These are phyloP conservation scores for Phytophthora tentaculata DNA, from an alignment of 352 stramenopile species.

Conservation along the genomic window DNA sequence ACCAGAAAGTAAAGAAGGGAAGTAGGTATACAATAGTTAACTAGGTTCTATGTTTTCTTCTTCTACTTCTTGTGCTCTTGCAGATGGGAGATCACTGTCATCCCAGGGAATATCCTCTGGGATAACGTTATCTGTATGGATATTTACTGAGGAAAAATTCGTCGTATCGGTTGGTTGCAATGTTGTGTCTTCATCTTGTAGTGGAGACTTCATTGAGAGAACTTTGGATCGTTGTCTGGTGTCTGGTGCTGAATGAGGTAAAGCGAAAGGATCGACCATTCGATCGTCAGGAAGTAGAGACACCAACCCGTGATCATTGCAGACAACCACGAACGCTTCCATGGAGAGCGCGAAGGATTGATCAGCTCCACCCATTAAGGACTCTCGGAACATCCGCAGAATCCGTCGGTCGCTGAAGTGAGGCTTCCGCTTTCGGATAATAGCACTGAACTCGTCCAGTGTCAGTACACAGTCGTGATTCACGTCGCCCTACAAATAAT, in stretches of 20 bases:
- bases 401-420: slow-evolving; percentile 74
- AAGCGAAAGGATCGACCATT: slow-evolving; percentile 56
- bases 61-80: slow-evolving; percentile 54
- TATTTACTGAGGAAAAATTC: background rate
- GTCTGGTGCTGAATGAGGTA: background rate
- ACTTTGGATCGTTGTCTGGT: background rate
- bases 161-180: background rate
- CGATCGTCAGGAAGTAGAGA: slow-evolving; percentile 67
- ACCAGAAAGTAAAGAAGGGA: slow-evolving; percentile 4
- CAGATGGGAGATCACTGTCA: slow-evolving; percentile 17
- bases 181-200: background rate
- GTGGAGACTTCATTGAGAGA: background rate
- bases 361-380: slow-evolving; percentile 62
- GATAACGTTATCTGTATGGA: slow-evolving; percentile 35
- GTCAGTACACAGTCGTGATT: slow-evolving; percentile 80
- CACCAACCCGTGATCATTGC: slow-evolving; percentile 74
- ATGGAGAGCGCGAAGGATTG: slow-evolving; percentile 81
- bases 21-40: background rate
- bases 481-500: slow-evolving; percentile 50
- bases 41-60: slow-evolving; percentile 34
- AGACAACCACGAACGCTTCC: slow-evolving; percentile 71
- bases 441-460: slow-evolving; percentile 69
- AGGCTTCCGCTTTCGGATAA: slow-evolving; percentile 60
- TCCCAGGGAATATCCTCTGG: slow-evolving; percentile 41
- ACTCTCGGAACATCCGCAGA: slow-evolving; percentile 80